Conservation (phyloP, 257 asterid genomes). For the Henckelia pumila region DNA sequence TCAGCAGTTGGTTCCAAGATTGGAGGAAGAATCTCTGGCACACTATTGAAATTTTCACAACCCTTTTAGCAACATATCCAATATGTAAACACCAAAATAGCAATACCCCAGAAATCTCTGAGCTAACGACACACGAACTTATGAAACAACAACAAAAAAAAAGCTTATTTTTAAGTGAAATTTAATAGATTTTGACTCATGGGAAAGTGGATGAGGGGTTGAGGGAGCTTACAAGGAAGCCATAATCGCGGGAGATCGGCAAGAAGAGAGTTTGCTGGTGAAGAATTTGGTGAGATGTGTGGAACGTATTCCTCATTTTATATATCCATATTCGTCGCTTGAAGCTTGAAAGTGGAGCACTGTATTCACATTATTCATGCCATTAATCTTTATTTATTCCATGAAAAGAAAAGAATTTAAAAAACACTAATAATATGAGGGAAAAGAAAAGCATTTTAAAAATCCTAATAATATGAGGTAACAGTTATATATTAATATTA, state of each 20-base stretch:
- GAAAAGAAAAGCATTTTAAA: too few relatives aligned
- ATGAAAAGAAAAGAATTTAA: too few relatives aligned
- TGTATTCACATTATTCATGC: too few relatives aligned
- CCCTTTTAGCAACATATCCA: neutral
- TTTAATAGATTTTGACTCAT: neutral
- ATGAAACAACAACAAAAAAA: neutral
- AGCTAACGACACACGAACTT: neutral
- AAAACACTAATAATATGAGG: too few relatives aligned
- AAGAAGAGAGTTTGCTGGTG: neutral
- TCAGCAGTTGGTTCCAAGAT: constrained; percentile 38
- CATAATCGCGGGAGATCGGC: constrained; percentile 17
- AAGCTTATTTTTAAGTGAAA: neutral
- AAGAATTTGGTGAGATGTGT: neutral
- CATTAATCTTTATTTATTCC: too few relatives aligned
- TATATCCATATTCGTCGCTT: too few relatives aligned
- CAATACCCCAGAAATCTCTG: neutral
- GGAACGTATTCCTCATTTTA: too few relatives aligned
- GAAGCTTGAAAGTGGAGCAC: too few relatives aligned
- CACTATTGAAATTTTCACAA: constrained; percentile 24
- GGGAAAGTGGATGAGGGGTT: neutral
- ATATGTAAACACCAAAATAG: neutral
- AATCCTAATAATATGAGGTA: too few relatives aligned
- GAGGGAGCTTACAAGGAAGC: constrained; percentile 29
- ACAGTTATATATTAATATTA: too few relatives aligned
- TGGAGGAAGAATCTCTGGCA: constrained; percentile 38